Evolutionary conservation across 768 basidiomycete genomes (phyloP).

Genomic region (Suillus americanus): DNA sequence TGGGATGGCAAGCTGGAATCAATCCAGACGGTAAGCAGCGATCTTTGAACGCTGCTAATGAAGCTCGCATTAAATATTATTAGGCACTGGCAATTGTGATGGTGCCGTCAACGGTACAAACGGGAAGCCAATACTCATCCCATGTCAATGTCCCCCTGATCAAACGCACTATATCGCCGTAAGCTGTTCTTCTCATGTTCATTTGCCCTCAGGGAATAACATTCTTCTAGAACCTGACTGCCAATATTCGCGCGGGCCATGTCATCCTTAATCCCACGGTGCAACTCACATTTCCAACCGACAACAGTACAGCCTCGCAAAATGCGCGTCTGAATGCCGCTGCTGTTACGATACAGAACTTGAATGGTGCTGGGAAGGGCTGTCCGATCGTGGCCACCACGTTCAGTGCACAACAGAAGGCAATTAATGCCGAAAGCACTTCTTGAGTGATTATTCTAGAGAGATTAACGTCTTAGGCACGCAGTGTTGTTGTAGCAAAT

Average conservation of each 20-base stretch:
- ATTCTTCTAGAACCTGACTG: slow-evolving; percentile 31
- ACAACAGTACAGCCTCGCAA: slow-evolving; percentile 39
- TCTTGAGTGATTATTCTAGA: slow-evolving; percentile 9
- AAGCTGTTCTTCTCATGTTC: background rate
- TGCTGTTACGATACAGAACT: slow-evolving; percentile 68
- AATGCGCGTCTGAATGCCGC: slow-evolving; percentile 54
- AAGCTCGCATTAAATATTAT: background rate
- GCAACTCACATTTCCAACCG: slow-evolving; percentile 42
- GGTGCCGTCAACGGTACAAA: slow-evolving; percentile 31
- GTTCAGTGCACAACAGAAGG: slow-evolving; percentile 42
- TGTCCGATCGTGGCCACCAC: slow-evolving; percentile 67
- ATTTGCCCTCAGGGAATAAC: background rate
- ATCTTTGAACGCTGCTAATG: background rate
- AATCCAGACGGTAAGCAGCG: slow-evolving; percentile 56
- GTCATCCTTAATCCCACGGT: slow-evolving; percentile 43
- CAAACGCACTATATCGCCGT: slow-evolving; percentile 27
- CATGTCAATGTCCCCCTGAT: slow-evolving; percentile 36
- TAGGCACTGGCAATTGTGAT: slow-evolving; percentile 39
- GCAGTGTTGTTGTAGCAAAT: background rate
- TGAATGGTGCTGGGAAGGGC: slow-evolving; percentile 63
- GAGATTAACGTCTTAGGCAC: background rate
- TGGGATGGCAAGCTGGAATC: slow-evolving; percentile 52
- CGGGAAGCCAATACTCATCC: slow-evolving; percentile 33
- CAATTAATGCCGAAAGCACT: slow-evolving; percentile 15
- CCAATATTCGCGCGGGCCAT: slow-evolving; percentile 41